Conservation (phyloP, 257 asterid genomes). For the Plantago elongata region DNA sequence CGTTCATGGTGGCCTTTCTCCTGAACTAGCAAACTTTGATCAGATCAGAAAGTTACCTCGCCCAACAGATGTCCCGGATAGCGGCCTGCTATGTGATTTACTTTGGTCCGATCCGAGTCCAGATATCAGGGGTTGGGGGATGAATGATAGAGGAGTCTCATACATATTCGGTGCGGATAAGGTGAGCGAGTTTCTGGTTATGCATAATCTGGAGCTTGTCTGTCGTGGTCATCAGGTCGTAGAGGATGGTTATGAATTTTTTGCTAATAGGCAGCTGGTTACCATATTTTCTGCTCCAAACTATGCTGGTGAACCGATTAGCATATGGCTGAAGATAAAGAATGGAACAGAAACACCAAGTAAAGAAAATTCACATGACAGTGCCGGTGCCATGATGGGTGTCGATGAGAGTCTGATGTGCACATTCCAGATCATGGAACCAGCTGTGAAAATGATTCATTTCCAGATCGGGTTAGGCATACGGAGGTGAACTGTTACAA, state of each 20-base stretch:
- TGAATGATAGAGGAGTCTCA: background rate
- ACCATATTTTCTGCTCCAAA: conserved; percentile 85
- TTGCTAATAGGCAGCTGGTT: conserved; percentile 78
- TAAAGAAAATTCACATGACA: no score
- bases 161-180: background rate
- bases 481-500: no score
- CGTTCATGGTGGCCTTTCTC: conserved; percentile 2
- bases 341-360: no score
- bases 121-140: background rate
- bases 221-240: conserved; percentile 50
- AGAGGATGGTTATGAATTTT: conserved; percentile 83
- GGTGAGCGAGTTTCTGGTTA: background rate
- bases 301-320: conserved; percentile 81
- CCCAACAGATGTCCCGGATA: background rate
- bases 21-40: background rate
- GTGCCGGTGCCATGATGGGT: conserved; percentile 90
- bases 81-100: background rate
- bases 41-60: background rate
- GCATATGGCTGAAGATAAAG: no score
- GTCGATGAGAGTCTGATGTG: conserved; percentile 86
- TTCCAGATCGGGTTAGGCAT: no score
- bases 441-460: conserved; percentile 27
- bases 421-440: conserved; percentile 81
- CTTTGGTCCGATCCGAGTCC: background rate
- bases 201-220: background rate